phyloP scores from a whole-genome alignment of 73 alveolate genomes.

The Blepharisma stoltei region DNA sequence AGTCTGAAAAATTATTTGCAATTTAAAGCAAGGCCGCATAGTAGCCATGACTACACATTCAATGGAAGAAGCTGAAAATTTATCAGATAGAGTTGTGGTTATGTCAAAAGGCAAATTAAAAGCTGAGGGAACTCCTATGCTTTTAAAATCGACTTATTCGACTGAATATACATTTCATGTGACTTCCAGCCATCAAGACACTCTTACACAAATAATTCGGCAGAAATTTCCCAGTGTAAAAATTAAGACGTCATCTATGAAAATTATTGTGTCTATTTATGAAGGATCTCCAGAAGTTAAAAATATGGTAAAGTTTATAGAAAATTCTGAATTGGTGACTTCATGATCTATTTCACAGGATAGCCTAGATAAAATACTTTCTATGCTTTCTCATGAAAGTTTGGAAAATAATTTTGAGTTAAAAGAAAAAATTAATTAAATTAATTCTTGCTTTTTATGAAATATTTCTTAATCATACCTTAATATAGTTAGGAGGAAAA shows the following conservation, averaged over 20 bases:
- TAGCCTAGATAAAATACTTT: no score
- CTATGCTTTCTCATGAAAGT: no score
- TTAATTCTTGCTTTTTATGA: no score
- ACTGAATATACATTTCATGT: constrained; percentile 73
- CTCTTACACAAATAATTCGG: constrained; percentile 37
- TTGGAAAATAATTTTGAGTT: no score
- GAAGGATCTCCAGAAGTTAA: no score
- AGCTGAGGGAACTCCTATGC: constrained; percentile 83
- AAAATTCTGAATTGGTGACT: no score
- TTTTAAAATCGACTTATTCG: constrained; percentile 67
- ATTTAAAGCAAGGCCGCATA: constrained; percentile 71
- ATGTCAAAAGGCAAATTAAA: constrained; percentile 75
- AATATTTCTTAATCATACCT: no score
- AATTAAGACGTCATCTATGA: neutral
- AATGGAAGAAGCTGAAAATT: constrained; percentile 88
- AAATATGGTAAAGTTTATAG: no score
- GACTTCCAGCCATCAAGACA: constrained; percentile 36
- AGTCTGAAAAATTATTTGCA: constrained; percentile 74
- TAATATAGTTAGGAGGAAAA: no score
- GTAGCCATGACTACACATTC: constrained; percentile 84
- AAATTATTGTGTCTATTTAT: no score
- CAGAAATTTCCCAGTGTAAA: constrained; percentile 50
- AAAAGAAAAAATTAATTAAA: no score
- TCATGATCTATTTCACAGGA: no score
- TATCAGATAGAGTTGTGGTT: constrained; percentile 85